phyloP scores from a whole-genome alignment of 768 basidiomycete species.

The Leccinellum luteum region DNA sequence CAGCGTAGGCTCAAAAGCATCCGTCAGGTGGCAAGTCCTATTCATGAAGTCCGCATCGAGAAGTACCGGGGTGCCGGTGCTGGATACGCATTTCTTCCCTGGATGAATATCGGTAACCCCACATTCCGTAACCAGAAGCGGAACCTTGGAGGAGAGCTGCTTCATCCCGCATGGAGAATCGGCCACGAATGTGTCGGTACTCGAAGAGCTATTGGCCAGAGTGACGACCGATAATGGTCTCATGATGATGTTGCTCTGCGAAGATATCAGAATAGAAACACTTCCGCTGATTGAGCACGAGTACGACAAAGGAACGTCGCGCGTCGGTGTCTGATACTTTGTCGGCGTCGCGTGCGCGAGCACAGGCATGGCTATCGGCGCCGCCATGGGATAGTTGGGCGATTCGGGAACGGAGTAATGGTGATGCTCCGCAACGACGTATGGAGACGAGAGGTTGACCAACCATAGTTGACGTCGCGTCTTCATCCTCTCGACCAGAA shows the following conservation, averaged over 20 bases:
- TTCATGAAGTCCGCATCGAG: neutral
- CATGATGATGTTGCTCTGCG: neutral
- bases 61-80: neutral
- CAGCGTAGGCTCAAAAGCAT: conserved; percentile 12
- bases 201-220: conserved; percentile 13
- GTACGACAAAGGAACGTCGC: neutral
- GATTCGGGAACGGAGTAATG: neutral
- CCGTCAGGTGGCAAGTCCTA: neutral
- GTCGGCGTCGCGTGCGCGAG: conserved; percentile 9
- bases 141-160: conserved; percentile 2
- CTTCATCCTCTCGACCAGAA: conserved; percentile 26
- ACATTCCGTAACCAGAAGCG: conserved; percentile 1
- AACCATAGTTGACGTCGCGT: conserved; percentile 10
- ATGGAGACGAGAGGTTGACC: neutral
- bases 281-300: conserved; percentile 1
- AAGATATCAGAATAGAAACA: conserved; percentile 10
- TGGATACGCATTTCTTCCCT: neutral
- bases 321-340: neutral
- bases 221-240: conserved; percentile 9
- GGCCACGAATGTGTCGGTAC: conserved; percentile 22
- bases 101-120: neutral
- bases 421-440: neutral
- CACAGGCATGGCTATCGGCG: neutral
- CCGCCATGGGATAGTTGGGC: neutral
- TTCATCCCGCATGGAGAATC: conserved; percentile 20